Evolutionary conservation across 164 flowering plant species (phyloP), one percentile per base, ranked within the genome.

Genomic region (Dillenia turbinata): DNA sequence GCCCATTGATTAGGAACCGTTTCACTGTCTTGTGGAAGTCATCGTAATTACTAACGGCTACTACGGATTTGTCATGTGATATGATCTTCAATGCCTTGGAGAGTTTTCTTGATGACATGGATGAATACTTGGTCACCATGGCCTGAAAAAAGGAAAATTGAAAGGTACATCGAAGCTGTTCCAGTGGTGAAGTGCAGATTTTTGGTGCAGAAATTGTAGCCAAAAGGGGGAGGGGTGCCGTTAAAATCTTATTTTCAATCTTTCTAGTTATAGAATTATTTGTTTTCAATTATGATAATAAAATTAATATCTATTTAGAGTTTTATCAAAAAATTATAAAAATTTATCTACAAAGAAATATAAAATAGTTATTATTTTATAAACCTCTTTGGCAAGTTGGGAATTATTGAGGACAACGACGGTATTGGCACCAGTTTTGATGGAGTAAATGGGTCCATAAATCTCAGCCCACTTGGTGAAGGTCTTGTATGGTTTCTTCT

Each of bases 361-460:
- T n/a, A n/a, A n/a, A n/a, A n/a, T n/a, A n/a, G n/a, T n/a, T n/a
- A n/a, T n/a, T n/a, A n/a, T n/a, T n/a, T n/a, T n/a, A n/a, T n/a
- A n/a, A 19, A 85, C 98, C 93, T 94, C 98, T 70, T 89, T 91
- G 57, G 84, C 95, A n/a, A 87, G 78, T 19, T 86, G 82, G 12
- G 73, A 44, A 8, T 87, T 68, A 57, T 86, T 94, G 75, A 94
- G 83, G 49, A 94, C 98, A 33, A 91, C 73, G 2, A 91, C 16
- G 9, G 78, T 66, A 2, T 83, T 97, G 97, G 22, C 22, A 19
- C 22, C 22, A 47, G 88, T 78, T 46, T 54, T 82, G 59, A 91
- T 88, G 14, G 87, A 75, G 67, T 84, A 94, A 13, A 91, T 77
- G 1, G 98, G 93, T 0, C 97, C 97, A 65, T 91, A 84, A 17